Base-by-base conservation (phyloP, 441 rosid genomes). In the Gossypium davidsonii region DNA sequence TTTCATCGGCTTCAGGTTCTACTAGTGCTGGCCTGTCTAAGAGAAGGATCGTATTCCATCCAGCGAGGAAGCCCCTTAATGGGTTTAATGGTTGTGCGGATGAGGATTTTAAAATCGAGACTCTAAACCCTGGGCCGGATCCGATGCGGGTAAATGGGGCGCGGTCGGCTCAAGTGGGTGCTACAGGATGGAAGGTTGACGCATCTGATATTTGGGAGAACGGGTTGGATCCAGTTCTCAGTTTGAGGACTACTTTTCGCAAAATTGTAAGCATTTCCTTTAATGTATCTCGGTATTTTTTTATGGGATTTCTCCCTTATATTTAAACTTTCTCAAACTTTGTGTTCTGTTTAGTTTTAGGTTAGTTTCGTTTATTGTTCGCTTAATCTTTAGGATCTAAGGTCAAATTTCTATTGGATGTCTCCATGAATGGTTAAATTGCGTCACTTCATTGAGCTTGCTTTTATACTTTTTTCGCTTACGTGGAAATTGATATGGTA, bases 41-140 rank as follows among this genome's bases (percentile, higher is more conserved):
- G 75, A 80, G 57, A 72, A 81, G 73, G 80, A 83, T 92, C 71
- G 84, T 84, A 76, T 90, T 92, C 66, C 89, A 83, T 10, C 96
- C 82, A 0, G 92, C 93, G 4, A 84, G 87, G 59, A 92, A 85
- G 72, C 83, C 81, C 46, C 89, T 79, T 37, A 71, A 52, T 7
- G 96, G 89, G 1, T 74, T 86, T 61, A 79, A 71, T 3, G 82
- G 60, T 46, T 67, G 63, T 0, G 60, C 5, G 1, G 9, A 71
- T 63, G 88, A 85, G 3, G 84, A 83, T 87, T 92, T 92, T 74
- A 81, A 82, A 84, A 80, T 94, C 37, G 97, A 92, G 81, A 88
- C 93, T 6, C 74, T 94, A 72, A 94, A 92, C 72, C 88, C 93
- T n/a, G 12, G 25, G 64, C 70, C 80, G 12, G 79, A 61, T 67